Conservation (phyloP, 257 asterid species). For the Solanum dulcamara region DNA sequence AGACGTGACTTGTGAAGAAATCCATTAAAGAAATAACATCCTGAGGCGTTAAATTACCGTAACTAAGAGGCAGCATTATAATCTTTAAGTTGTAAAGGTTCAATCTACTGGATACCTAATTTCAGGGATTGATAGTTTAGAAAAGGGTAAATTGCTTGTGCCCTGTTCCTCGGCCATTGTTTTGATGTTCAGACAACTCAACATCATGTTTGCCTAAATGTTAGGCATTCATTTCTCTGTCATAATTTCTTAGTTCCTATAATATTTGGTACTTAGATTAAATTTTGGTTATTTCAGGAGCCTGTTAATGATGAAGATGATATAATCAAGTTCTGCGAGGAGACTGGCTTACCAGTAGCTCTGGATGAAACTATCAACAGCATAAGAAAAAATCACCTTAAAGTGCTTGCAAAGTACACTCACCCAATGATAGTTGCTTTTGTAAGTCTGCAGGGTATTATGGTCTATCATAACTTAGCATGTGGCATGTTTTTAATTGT, state of each 20-base stretch:
- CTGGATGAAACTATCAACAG: constrained; percentile 78
- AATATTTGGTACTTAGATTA: background rate
- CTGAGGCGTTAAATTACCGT: background rate
- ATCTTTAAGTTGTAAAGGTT: background rate
- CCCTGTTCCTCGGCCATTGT: background rate
- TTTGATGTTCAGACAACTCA: background rate
- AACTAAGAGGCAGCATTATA: background rate
- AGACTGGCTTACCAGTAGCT: constrained; percentile 87
- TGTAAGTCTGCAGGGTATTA: constrained; percentile 30
- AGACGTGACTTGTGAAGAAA: background rate
- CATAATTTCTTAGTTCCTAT: background rate
- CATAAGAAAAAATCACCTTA: constrained; percentile 32
- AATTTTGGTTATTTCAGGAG: constrained; percentile 44
- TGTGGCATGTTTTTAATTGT: background rate
- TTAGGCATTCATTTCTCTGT: background rate
- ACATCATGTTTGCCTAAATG: background rate
- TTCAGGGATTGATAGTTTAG: background rate
- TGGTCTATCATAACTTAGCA: background rate
- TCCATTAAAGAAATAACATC: background rate
- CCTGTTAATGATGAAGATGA: constrained; percentile 68
- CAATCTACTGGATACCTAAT: background rate
- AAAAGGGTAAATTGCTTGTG: background rate
- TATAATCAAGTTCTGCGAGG: constrained; percentile 68
- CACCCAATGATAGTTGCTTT: constrained; percentile 72
- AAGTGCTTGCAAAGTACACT: constrained; percentile 48